These are phyloP conservation scores for Aspergillus sp. DNA, from an alignment of 2,329 filamentous ascomycete genomes.

Conservation along the genomic window DNA sequence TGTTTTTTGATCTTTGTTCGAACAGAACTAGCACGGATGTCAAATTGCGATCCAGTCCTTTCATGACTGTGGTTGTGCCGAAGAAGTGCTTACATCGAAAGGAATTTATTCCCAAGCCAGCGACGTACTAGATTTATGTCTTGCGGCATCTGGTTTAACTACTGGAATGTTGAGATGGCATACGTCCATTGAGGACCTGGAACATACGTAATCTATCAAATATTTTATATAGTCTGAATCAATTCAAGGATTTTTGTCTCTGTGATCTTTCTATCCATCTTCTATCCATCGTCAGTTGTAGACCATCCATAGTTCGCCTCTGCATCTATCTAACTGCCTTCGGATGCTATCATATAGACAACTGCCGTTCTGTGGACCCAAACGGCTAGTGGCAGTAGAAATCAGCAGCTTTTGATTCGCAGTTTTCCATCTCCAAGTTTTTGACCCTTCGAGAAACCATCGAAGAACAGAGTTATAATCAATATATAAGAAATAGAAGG, in stretches of 20 bases:
- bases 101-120: constrained; percentile 23
- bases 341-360: no score
- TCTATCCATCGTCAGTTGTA: no score
- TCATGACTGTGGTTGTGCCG: constrained; percentile 93
- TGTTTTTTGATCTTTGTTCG: background rate
- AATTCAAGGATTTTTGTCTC: background rate
- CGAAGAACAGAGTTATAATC: no score
- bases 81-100: constrained; percentile 91
- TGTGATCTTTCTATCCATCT: no score
- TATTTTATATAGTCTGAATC: background rate
- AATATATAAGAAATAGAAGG: no score
- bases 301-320: no score
- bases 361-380: no score
- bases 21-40: constrained; percentile 78
- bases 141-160: constrained; percentile 16
- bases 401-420: background rate
- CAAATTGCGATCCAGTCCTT: constrained; percentile 91
- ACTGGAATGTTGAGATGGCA: constrained; percentile 28
- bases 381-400: background rate
- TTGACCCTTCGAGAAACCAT: background rate
- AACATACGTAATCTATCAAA: constrained; percentile 21
- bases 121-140: constrained; percentile 43
- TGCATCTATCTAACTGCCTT: no score
- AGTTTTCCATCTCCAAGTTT: background rate
- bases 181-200: constrained; percentile 42